These are phyloP conservation scores for Neurospora sp. DNA, from an alignment of 495 filamentous ascomycete genomes.

Conservation along the genomic window DNA sequence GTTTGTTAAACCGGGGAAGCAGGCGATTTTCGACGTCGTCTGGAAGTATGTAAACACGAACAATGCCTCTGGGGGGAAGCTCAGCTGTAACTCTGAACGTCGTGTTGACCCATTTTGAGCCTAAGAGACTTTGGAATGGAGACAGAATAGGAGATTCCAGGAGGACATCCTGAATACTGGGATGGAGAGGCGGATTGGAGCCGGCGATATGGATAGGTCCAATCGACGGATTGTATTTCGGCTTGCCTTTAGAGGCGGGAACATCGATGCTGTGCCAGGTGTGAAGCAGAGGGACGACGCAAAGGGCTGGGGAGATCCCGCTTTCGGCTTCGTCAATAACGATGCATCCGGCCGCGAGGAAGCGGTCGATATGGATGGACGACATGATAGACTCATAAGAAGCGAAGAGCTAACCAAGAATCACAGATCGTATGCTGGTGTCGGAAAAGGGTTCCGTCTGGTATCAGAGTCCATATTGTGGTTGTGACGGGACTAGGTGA, in stretches of 20 bases:
- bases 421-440: neutral
- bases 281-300: neutral
- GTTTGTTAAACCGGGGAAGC: conserved; percentile 33
- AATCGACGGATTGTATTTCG: neutral
- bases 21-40: conserved; percentile 49
- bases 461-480: neutral
- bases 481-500: neutral
- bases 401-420: neutral
- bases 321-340: conserved; percentile 8
- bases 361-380: conserved; percentile 2
- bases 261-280: conserved; percentile 17
- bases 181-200: conserved; percentile 6
- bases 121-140: conserved; percentile 19
- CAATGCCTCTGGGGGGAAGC: conserved; percentile 16
- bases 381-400: neutral
- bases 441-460: neutral
- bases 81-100: conserved; percentile 17
- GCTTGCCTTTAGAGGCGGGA: neutral
- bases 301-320: neutral
- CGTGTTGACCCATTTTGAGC: conserved; percentile 32
- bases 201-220: neutral
- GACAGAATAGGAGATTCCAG: conserved; percentile 17
- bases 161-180: conserved; percentile 25
- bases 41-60: conserved; percentile 58
- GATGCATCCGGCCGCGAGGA: conserved; percentile 30